Conservation (phyloP, 2,329 filamentous ascomycete genomes). For the Ustulina deusta region DNA sequence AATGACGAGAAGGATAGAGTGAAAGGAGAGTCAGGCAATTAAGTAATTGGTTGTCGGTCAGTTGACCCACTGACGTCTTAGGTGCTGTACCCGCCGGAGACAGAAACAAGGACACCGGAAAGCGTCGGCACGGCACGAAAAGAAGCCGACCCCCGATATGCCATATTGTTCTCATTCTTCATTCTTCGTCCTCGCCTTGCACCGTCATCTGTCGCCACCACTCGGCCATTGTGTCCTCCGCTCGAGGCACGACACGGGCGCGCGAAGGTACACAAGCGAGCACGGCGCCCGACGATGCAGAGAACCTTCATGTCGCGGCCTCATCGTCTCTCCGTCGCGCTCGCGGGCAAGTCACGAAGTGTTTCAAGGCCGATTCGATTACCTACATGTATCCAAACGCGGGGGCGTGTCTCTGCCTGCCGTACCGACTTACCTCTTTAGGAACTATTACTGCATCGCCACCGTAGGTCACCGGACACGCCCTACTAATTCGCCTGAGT, state of each 20-base stretch:
- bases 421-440: too few species aligned
- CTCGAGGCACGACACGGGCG: neutral
- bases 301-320: neutral
- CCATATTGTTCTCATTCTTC: neutral
- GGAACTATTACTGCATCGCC: too few species aligned
- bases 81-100: neutral
- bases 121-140: conserved; percentile 18
- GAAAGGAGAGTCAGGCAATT: neutral
- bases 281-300: neutral
- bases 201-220: neutral
- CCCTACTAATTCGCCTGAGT: too few species aligned
- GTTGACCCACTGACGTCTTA: neutral
- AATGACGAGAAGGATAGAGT: neutral
- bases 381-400: too few species aligned
- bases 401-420: too few species aligned
- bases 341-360: neutral
- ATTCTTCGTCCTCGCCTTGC: too few species aligned
- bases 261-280: neutral
- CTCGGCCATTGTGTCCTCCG: neutral
- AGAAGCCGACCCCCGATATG: conserved; percentile 28
- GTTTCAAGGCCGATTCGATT: neutral
- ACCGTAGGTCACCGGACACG: too few species aligned
- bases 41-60: neutral
- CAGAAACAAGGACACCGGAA: neutral
- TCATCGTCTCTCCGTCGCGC: neutral